Evolutionary conservation across 2,329 filamentous ascomycete genomes (phyloP), one percentile per base, ranked within the genome.

Genomic region (Calonectria ilicicola): DNA sequence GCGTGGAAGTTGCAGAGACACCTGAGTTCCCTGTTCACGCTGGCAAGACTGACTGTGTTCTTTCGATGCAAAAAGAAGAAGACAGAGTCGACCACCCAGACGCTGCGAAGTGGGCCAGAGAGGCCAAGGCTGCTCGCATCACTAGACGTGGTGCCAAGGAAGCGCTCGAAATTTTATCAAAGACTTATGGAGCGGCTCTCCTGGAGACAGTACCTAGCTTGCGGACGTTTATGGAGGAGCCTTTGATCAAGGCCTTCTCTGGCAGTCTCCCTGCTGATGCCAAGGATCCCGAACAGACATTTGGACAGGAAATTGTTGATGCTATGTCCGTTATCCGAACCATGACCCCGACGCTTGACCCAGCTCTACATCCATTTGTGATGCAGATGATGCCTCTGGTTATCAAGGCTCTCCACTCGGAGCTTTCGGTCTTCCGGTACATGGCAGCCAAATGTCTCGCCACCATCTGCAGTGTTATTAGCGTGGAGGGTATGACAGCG

Each of bases 361-460:
- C 88, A 15, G 90, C 91, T 10, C 88, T 99, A 1, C 91, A 97
- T 82, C 86, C 91, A 2, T 98, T 97, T 84, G 90, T 98, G 51
- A 92, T 97, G 83, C 89, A 93, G 64, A 90, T 98, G 78, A 90
- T 98, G 83, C 95, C 96, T 9, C 88, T 96, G 44, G 92, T 99
- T 66, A 94, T 95, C 77, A 96, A 93, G 83, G 96, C 95, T 5
- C 88, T 99, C 51, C 95, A 96, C 78, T 98, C 95, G 23, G 91
- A 93, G 78, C 89, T 98, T 17, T 97, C 97, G 2, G 95, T 99
- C 2, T 95, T 99, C 82, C 91, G 97, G 46, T 99, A 99, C 84
- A 97, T 96, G 85, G 97, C 97, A 27, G 97, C 97, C 0, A 99
- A 99, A 83, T 98, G 97, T 82, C 92, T 99, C 82, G 97, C 97